Conservation (phyloP, 2,329 filamentous ascomycete genomes). For the Verticillium nubilum region DNA sequence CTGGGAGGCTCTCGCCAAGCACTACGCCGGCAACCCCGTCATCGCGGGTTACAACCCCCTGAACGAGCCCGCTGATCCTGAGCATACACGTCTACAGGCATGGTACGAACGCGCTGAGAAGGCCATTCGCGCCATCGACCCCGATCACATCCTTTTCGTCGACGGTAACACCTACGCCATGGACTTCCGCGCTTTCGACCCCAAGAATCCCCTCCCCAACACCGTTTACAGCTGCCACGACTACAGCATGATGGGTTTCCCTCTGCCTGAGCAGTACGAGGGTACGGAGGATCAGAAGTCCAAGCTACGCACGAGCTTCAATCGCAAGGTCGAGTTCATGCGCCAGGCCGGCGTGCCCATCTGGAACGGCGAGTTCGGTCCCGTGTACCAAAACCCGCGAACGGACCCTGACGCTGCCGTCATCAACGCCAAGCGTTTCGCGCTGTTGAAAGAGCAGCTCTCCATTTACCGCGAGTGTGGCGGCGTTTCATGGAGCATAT, state of each 20-base stretch:
- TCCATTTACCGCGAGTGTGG: constrained; percentile 25
- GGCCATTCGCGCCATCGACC: constrained; percentile 33
- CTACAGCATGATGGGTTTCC: constrained; percentile 47
- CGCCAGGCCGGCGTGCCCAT: constrained; percentile 30
- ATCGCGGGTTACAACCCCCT: constrained; percentile 35
- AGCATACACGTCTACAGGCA: constrained; percentile 25
- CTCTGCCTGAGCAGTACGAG: constrained; percentile 29
- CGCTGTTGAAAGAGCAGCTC: constrained; percentile 34
- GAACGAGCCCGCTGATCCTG: constrained; percentile 24
- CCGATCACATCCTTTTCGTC: constrained; percentile 43
- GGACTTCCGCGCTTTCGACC: constrained; percentile 37
- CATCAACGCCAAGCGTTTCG: constrained; percentile 34
- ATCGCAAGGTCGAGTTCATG: constrained; percentile 39
- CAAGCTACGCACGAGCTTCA: constrained; percentile 31
- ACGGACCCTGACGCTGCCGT: constrained; percentile 29
- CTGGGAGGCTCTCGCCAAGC: constrained; percentile 34
- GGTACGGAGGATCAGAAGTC: constrained; percentile 34
- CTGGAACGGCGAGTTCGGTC: constrained; percentile 49
- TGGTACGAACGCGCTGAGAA: constrained; percentile 35
- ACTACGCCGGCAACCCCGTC: constrained; percentile 35
- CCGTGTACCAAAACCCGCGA: constrained; percentile 36
- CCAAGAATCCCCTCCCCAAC: constrained; percentile 36
- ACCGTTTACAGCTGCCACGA: constrained; percentile 49
- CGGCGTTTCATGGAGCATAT: constrained; percentile 52
- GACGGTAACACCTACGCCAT: constrained; percentile 51